These are phyloP conservation scores for Phytophthora idaei DNA, from an alignment of 352 stramenopile genomes.

Conservation along the genomic window DNA sequence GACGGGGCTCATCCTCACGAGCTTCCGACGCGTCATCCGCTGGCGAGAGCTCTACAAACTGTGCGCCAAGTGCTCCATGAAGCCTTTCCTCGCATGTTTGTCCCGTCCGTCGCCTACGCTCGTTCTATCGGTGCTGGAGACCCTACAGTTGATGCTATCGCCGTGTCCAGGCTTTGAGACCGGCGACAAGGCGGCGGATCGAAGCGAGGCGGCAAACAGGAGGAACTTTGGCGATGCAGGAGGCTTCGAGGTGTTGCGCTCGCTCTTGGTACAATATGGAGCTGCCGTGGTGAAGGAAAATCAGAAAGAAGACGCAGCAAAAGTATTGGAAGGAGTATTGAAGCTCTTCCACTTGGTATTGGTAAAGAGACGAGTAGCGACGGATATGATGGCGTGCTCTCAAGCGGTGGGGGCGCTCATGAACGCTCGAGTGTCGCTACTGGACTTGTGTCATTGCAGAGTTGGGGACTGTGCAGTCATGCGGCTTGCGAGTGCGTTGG, in stretches of 20 bases:
- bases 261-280: slow-evolving; percentile 72
- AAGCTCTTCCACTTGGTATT: slow-evolving; percentile 74
- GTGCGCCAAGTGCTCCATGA: slow-evolving; percentile 83
- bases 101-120: slow-evolving; percentile 61
- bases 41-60: slow-evolving; percentile 85
- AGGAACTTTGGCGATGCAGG: slow-evolving; percentile 76
- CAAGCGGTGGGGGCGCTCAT: slow-evolving; percentile 70
- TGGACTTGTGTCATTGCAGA: slow-evolving; percentile 68
- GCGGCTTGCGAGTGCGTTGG: slow-evolving; percentile 63
- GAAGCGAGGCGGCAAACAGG: slow-evolving; percentile 78
- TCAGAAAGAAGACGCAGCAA: slow-evolving; percentile 17
- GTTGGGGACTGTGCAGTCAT: slow-evolving; percentile 47
- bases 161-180: slow-evolving; percentile 56
- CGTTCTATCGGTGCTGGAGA: slow-evolving; percentile 63
- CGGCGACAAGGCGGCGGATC: slow-evolving; percentile 64
- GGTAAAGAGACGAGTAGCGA: slow-evolving; percentile 54
- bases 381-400: slow-evolving; percentile 58
- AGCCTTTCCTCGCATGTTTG: slow-evolving; percentile 75
- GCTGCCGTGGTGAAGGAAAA: slow-evolving; percentile 23
- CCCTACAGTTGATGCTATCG: slow-evolving; percentile 64
- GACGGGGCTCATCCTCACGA: slow-evolving; percentile 71
- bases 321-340: slow-evolving; percentile 56
- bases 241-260: slow-evolving; percentile 72
- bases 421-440: slow-evolving; percentile 66
- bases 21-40: slow-evolving; percentile 75